Evolutionary conservation across 768 basidiomycete species (phyloP).

Genomic region (Rhodotorula toruloides): DNA sequence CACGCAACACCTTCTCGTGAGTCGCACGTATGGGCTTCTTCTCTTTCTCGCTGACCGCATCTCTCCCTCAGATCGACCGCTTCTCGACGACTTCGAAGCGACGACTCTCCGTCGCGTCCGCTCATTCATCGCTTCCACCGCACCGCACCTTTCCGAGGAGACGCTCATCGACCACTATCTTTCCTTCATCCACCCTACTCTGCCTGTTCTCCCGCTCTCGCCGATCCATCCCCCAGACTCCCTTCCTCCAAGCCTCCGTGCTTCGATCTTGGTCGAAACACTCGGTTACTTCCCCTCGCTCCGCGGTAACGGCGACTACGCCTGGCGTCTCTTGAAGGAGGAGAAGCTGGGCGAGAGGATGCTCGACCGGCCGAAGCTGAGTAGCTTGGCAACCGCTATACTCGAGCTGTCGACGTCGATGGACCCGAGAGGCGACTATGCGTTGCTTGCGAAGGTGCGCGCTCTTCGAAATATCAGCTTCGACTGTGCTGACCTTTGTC

Average conservation of each 20-base stretch:
- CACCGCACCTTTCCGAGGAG: background rate
- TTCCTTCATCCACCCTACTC: background rate
- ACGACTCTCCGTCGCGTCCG: slow-evolving; percentile 1
- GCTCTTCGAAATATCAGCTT: too few relatives aligned
- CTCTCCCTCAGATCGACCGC: background rate
- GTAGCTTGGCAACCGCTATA: slow-evolving; percentile 13
- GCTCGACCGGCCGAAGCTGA: slow-evolving; percentile 12
- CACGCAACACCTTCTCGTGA: slow-evolving; percentile 7
- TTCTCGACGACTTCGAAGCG: background rate
- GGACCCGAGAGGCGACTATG: slow-evolving; percentile 28
- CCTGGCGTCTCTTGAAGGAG: slow-evolving; percentile 13
- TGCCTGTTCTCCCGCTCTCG: slow-evolving; percentile 2
- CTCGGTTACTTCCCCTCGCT: background rate
- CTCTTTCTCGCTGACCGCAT: fast-evolving
- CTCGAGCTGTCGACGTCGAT: slow-evolving; percentile 24
- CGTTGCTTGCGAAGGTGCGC: slow-evolving; percentile 30
- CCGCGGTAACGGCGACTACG: background rate
- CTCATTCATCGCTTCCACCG: slow-evolving; percentile 1
- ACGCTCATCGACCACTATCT: slow-evolving; percentile 11
- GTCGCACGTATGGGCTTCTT: background rate
- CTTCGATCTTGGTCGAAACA: slow-evolving; percentile 15
- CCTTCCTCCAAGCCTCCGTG: slow-evolving; percentile 5
- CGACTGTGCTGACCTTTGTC: background rate
- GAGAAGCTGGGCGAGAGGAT: background rate
- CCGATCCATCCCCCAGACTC: background rate